phyloP scores from a whole-genome alignment of 495 filamentous ascomycete species.

The Neurospora africana region DNA sequence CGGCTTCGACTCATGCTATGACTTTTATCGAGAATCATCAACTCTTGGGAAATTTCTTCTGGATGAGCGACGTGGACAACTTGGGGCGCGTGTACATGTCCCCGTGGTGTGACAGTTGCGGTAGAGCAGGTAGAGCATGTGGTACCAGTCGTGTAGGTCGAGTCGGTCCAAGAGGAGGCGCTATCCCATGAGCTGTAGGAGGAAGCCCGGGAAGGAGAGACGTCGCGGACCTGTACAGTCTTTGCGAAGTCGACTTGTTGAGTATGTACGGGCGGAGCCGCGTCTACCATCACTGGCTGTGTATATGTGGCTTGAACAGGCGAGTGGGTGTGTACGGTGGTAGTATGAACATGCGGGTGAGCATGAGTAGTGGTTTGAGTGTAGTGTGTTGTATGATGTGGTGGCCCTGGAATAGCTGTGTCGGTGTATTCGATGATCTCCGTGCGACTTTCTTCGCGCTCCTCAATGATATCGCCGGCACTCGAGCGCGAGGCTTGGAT shows the following conservation, averaged over 20 bases:
- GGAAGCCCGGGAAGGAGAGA: constrained; percentile 25
- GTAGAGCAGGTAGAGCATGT: neutral
- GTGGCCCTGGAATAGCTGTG: constrained; percentile 1
- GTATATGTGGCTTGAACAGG: constrained; percentile 12
- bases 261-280: constrained; percentile 28
- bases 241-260: constrained; percentile 31
- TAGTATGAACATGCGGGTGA: neutral
- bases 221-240: constrained; percentile 27
- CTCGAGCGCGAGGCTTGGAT: constrained; percentile 25
- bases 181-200: constrained; percentile 20
- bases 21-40: neutral
- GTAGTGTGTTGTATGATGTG: constrained; percentile 2
- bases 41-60: constrained; percentile 29
- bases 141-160: constrained; percentile 5
- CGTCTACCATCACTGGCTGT: constrained; percentile 28
- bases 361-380: neutral
- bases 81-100: constrained; percentile 14
- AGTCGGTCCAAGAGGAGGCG: constrained; percentile 9
- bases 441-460: constrained; percentile 17
- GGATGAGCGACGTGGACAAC: constrained; percentile 23
- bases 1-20: neutral
- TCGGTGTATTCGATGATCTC: constrained; percentile 18
- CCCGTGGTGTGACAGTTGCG: neutral
- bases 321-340: constrained; percentile 19
- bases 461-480: constrained; percentile 27